Percentiles rank a stretch among this genome's conserved stretches.
These are phyloP conservation scores for Trichophyton mentagrophytes DNA, from an alignment of 2,329 filamentous ascomycete species.

Conservation along the genomic window DNA sequence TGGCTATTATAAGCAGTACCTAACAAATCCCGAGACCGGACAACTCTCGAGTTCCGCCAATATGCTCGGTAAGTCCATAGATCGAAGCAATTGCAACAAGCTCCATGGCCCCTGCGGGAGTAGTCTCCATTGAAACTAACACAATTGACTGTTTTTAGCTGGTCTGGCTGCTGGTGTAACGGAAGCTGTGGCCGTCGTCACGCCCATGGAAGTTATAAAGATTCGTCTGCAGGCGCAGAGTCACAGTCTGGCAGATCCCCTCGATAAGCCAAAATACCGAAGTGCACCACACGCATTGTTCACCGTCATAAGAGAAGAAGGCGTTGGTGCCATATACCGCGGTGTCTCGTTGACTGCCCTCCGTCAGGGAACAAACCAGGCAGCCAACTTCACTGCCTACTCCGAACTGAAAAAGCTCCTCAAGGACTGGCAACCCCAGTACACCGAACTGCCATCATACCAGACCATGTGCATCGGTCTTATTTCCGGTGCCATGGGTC, in stretches of 20 bases:
- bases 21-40: conserved; percentile 57
- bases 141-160: conserved; percentile 37
- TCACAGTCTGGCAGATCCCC: conserved; percentile 92
- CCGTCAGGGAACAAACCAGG: conserved; percentile 92
- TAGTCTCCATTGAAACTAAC: conserved; percentile 1
- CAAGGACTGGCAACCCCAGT: conserved; percentile 58
- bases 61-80: conserved; percentile 43
- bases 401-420: conserved; percentile 77
- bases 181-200: conserved; percentile 91
- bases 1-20: conserved; percentile 79
- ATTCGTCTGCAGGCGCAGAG: conserved; percentile 96
- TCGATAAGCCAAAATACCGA: conserved; percentile 93
- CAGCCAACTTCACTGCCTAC: conserved; percentile 97
- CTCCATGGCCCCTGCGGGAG: background rate
- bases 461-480: conserved; percentile 87
- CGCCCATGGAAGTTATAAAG: conserved; percentile 98
- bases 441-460: conserved; percentile 63
- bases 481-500: conserved; percentile 86
- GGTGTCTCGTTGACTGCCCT: conserved; percentile 88
- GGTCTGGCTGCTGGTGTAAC: conserved; percentile 88
- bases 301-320: conserved; percentile 87
- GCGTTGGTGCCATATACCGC: conserved; percentile 73
- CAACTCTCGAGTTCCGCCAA: conserved; percentile 58
- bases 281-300: conserved; percentile 75
- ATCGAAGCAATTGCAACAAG: background rate